Evolutionary conservation across 352 stramenopile genomes (phyloP).

Genomic region (Phytophthora boehmeriae): DNA sequence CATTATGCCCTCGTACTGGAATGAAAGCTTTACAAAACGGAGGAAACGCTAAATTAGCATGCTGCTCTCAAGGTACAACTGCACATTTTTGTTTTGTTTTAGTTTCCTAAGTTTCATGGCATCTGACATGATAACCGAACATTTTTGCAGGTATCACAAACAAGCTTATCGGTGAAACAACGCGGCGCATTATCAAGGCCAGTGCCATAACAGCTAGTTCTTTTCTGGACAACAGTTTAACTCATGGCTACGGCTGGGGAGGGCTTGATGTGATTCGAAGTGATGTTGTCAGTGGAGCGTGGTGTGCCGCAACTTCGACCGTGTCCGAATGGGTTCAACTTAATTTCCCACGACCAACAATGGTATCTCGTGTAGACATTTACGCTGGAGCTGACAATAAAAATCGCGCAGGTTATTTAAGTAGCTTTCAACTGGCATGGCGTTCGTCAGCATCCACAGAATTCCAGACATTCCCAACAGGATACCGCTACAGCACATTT

Average conservation of each 20-base stretch:
- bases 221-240: constrained; percentile 39
- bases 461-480: constrained; percentile 10
- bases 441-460: constrained; percentile 3
- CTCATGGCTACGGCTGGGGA: constrained; percentile 50
- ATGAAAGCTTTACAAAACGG: constrained; percentile 29
- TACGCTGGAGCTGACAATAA: constrained; percentile 26
- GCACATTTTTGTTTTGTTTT: constrained; percentile 13
- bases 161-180: constrained; percentile 27
- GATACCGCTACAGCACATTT: constrained; percentile 2
- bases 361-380: constrained; percentile 43
- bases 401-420: constrained; percentile 19
- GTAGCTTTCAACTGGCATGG: constrained; percentile 21
- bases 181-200: constrained; percentile 9
- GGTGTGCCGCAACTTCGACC: constrained; percentile 37
- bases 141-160: constrained; percentile 11
- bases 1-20: constrained; percentile 12
- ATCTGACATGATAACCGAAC: not conserved
- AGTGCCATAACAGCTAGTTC: constrained; percentile 22
- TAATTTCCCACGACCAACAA: constrained; percentile 43
- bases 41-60: constrained; percentile 35
- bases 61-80: constrained; percentile 45
- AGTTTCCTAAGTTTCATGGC: not conserved
- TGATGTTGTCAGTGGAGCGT: constrained; percentile 27
- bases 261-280: constrained; percentile 40
- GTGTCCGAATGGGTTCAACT: constrained; percentile 52